Evolutionary conservation across 768 basidiomycete genomes (phyloP).

Genomic region (Candolleomyces efflorescens): DNA sequence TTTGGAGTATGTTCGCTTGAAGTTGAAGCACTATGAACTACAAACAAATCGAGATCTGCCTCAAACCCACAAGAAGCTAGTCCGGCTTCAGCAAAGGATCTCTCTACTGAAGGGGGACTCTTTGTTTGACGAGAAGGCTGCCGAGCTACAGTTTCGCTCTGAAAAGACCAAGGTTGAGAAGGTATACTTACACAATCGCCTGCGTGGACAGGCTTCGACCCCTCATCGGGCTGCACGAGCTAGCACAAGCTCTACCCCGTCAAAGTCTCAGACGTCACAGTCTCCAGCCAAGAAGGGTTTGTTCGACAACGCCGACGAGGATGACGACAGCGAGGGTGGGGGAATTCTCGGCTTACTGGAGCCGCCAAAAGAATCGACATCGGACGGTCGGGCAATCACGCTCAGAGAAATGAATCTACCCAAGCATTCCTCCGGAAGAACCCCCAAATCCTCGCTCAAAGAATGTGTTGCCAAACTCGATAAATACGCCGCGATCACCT

Average conservation of each 20-base stretch:
- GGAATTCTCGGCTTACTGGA: conserved; percentile 78
- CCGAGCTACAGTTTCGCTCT: conserved; percentile 49
- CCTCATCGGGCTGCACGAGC: not conserved
- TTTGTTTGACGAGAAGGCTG: conserved; percentile 68
- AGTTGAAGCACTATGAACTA: conserved; percentile 51
- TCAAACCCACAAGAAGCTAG: not conserved
- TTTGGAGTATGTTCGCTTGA: conserved; percentile 57
- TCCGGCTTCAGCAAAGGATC: conserved; percentile 3
- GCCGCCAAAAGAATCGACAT: conserved; percentile 53
- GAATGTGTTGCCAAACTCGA: conserved; percentile 68
- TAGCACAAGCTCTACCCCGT: not conserved
- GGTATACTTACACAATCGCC: not conserved
- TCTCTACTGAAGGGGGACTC: conserved; percentile 47
- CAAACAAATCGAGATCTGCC: conserved; percentile 21
- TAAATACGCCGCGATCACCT: conserved; percentile 71
- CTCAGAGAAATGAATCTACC: conserved; percentile 76
- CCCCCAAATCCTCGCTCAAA: conserved; percentile 69
- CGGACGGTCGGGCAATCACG: conserved; percentile 46
- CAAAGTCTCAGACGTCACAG: conserved; percentile 33
- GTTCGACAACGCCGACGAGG: conserved; percentile 25
- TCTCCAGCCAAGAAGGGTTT: conserved; percentile 11
- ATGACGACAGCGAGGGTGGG: conserved; percentile 45
- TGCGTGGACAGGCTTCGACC: not conserved
- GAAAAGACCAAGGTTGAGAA: conserved; percentile 50
- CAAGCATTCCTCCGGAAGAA: conserved; percentile 78